These are phyloP conservation scores for Russula emetica DNA, from an alignment of 768 basidiomycete genomes.

Conservation along the genomic window DNA sequence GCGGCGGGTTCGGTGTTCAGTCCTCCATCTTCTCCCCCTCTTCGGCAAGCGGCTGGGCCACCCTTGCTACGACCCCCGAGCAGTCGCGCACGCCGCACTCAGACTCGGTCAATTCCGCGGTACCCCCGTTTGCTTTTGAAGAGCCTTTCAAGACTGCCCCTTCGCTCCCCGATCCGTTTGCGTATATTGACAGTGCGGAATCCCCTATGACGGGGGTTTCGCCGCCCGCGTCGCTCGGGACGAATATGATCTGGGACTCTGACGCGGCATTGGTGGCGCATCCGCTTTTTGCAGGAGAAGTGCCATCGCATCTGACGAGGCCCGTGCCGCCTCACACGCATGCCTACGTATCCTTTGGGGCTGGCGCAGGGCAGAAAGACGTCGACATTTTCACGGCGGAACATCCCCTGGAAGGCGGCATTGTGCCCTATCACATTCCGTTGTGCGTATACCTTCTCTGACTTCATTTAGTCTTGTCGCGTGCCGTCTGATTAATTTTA, in stretches of 20 bases:
- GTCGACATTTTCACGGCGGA: slow-evolving; percentile 72
- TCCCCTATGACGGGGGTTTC: slow-evolving; percentile 5
- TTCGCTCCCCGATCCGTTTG: slow-evolving; percentile 30
- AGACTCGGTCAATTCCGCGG: slow-evolving; percentile 14
- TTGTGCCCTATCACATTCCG: slow-evolving; percentile 76
- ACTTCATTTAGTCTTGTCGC: slow-evolving; percentile 2
- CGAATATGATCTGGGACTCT: slow-evolving; percentile 8
- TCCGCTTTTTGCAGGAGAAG: slow-evolving; percentile 35
- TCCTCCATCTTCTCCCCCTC: background rate
- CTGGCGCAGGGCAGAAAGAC: slow-evolving; percentile 81
- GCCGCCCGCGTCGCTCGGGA: slow-evolving; percentile 1
- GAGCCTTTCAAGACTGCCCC: slow-evolving; percentile 9
- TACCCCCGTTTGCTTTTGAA: background rate
- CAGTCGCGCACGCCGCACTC: slow-evolving; percentile 9
- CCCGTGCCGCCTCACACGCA: slow-evolving; percentile 57
- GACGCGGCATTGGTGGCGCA: slow-evolving; percentile 19
- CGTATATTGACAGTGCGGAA: slow-evolving; percentile 24
- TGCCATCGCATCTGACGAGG: slow-evolving; percentile 38
- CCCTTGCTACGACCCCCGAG: slow-evolving; percentile 23
- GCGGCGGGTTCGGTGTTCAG: background rate
- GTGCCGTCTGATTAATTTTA: slow-evolving; percentile 7
- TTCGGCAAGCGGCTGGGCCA: slow-evolving; percentile 16
- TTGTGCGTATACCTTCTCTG: slow-evolving; percentile 11
- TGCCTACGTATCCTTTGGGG: slow-evolving; percentile 82
- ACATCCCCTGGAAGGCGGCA: slow-evolving; percentile 58